A percentile compares a stretch with the other conserved stretches of the same genome.
phyloP scores from a whole-genome alignment of 495 filamentous ascomycete species.

The Darksidea phi region DNA sequence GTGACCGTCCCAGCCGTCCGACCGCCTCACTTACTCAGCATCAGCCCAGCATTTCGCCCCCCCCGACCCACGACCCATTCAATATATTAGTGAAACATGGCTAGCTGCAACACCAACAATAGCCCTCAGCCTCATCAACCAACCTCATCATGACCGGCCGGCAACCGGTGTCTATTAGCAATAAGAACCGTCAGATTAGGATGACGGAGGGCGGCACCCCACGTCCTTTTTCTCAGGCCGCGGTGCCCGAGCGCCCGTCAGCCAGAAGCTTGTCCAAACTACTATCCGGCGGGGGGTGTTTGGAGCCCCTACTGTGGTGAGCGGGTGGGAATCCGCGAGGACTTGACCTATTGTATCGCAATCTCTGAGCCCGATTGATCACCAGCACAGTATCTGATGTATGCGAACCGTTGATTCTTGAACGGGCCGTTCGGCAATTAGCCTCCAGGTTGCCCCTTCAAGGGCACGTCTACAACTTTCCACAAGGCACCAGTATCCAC shows the following conservation, averaged over 20 bases:
- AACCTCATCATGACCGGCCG: neutral
- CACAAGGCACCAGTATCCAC: too few relatives aligned
- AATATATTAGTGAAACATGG: constrained; percentile 20
- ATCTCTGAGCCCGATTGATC: too few relatives aligned
- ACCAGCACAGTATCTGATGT: too few relatives aligned
- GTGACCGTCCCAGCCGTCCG: neutral
- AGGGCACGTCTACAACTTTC: too few relatives aligned
- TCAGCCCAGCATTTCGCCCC: neutral
- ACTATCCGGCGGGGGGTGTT: neutral
- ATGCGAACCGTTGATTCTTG: too few relatives aligned
- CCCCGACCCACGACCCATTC: neutral
- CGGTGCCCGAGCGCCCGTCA: constrained; percentile 3
- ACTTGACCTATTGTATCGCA: too few relatives aligned
- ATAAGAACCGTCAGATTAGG: constrained; percentile 8
- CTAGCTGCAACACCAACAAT: neutral
- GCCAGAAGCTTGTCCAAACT: constrained; percentile 1
- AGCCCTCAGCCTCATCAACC: neutral
- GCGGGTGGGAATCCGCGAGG: too few relatives aligned
- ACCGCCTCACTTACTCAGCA: neutral
- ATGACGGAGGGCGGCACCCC: neutral
- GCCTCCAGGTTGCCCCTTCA: too few relatives aligned
- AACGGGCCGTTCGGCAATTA: too few relatives aligned
- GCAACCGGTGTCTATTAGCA: constrained; percentile 14
- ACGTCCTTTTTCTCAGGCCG: neutral
- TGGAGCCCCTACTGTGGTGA: too few relatives aligned